phyloP scores from a whole-genome alignment of 2,329 filamentous ascomycete species.

The Neonectria sp. region DNA sequence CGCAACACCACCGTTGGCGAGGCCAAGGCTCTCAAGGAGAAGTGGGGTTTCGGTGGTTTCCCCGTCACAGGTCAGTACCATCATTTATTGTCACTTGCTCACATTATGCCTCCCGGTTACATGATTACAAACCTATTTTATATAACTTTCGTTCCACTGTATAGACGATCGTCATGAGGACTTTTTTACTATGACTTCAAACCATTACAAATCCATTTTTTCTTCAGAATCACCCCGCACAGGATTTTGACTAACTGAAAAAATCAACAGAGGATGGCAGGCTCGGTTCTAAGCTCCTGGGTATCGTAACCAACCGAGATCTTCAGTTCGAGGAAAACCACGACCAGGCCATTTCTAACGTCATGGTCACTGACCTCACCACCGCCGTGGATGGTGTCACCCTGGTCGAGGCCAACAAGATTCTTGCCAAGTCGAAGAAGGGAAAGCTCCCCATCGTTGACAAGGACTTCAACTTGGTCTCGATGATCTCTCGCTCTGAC shows the following conservation, averaged over 20 bases:
- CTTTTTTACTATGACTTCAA: conserved; percentile 54
- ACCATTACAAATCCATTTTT: conserved; percentile 35
- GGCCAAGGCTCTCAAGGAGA: conserved; percentile 93
- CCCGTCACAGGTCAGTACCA: conserved; percentile 92
- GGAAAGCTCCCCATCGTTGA: conserved; percentile 97
- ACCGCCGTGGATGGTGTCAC: conserved; percentile 89
- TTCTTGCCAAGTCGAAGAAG: conserved; percentile 97
- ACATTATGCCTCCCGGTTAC: conserved; percentile 52
- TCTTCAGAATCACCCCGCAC: conserved; percentile 28
- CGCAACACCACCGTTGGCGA: conserved; percentile 91
- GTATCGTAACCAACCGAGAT: conserved; percentile 97
- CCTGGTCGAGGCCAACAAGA: conserved; percentile 90
- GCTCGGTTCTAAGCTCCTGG: conserved; percentile 94
- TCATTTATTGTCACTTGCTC: conserved; percentile 21
- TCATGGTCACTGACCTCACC: conserved; percentile 96
- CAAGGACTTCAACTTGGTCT: conserved; percentile 85
- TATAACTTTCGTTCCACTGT: conserved; percentile 99
- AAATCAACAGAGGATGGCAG: conserved; percentile 82
- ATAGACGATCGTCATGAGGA: conserved; percentile 91
- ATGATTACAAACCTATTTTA: conserved; percentile 86
- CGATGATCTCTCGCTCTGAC: conserved; percentile 94
- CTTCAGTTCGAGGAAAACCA: conserved; percentile 93
- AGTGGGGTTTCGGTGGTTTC: conserved; percentile 99
- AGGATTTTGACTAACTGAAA: conserved; percentile 41
- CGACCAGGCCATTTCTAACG: conserved; percentile 81